phyloP scores from a whole-genome alignment of 192 early-diverging fungal genomes.

The Coemansia sp. region DNA sequence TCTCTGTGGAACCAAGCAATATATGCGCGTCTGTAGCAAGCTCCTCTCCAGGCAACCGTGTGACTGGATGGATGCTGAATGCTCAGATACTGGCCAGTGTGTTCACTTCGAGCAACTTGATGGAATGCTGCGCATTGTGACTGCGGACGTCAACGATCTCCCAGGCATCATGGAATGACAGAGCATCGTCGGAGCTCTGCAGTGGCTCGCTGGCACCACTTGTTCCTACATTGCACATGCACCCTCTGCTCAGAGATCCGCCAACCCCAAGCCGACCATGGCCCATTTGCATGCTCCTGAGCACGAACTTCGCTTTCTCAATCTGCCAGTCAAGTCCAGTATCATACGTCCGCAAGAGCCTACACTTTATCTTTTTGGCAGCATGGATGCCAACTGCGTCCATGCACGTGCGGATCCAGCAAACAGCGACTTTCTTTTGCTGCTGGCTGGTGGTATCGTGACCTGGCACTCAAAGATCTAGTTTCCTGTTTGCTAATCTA shows the following conservation, averaged over 20 bases:
- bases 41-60: not conserved
- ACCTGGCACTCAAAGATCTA: too few relatives aligned
- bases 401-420: slow-evolving; percentile 1
- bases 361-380: not conserved
- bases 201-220: slow-evolving; percentile 10
- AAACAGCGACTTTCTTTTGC: slow-evolving; percentile 10
- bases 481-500: too few relatives aligned
- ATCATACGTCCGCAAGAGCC: not conserved
- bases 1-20: too few relatives aligned
- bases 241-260: not conserved
- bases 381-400: slow-evolving; percentile 6
- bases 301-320: not conserved
- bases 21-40: slow-evolving; percentile 2
- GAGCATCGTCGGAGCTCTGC: slow-evolving; percentile 12
- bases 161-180: not conserved
- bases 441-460: too few relatives aligned
- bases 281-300: not conserved
- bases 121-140: not conserved
- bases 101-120: not conserved
- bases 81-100: slow-evolving; percentile 3
- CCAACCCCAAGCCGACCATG: not conserved
- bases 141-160: slow-evolving; percentile 10
- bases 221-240: not conserved
- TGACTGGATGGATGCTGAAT: slow-evolving; percentile 2
- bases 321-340: not conserved